A percentile compares a stretch with the other conserved stretches of the same genome.
Evolutionary conservation across 1,139 yeast species (phyloP).

Genomic region (Saccharomyces hybrid): DNA sequence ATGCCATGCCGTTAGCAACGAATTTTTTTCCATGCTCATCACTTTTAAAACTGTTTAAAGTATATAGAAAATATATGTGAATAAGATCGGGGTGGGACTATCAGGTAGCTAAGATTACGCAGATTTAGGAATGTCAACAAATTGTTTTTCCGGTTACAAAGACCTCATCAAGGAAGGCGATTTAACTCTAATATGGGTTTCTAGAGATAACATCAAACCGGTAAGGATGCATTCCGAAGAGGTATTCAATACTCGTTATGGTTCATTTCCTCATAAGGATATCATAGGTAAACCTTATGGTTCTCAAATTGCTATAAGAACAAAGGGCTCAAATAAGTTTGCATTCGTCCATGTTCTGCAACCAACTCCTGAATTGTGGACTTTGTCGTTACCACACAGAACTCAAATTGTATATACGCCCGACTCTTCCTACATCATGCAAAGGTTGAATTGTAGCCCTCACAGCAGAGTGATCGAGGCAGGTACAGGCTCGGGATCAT

Average conservation of each 20-base stretch:
- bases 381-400: constrained; percentile 87
- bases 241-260: constrained; percentile 74
- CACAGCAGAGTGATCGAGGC: constrained; percentile 87
- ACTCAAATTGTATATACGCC: constrained; percentile 97
- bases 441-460: constrained; percentile 63
- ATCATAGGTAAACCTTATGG: constrained; percentile 85
- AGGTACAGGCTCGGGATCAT: constrained; percentile 96
- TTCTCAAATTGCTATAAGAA: constrained; percentile 66
- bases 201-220: constrained; percentile 74
- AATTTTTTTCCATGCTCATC: constrained; percentile 1
- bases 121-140: neutral
- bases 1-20: neutral
- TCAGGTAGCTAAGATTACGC: neutral
- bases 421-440: constrained; percentile 85
- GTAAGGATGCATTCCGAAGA: constrained; percentile 53
- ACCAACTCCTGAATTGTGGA: constrained; percentile 96
- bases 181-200: constrained; percentile 75
- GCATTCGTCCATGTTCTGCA: constrained; percentile 85
- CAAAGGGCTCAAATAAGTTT: constrained; percentile 45
- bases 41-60: neutral
- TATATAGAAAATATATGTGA: neutral
- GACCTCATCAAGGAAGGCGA: constrained; percentile 69
- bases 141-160: constrained; percentile 22
- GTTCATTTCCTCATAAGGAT: constrained; percentile 70
- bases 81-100: neutral